Evolutionary conservation across 2,329 filamentous ascomycete genomes (phyloP), one percentile per base, ranked within the genome.

Genomic region (Penicillium fuscoglaucum): DNA sequence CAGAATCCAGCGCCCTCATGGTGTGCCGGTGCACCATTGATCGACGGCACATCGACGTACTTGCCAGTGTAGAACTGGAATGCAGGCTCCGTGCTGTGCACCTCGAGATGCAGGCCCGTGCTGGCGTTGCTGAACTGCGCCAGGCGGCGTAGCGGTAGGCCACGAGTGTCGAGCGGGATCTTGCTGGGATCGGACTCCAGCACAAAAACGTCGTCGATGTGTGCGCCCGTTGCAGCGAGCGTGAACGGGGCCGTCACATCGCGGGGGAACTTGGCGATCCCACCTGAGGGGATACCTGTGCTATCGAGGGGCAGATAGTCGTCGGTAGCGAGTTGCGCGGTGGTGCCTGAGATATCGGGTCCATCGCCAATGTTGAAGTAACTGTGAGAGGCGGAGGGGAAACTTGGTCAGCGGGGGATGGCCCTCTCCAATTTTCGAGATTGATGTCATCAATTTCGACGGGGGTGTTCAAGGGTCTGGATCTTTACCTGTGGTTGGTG

Each of bases 1-100:
- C 92, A 96, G 79, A 98, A 96, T 0, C 90, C 93, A 45, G 87
- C 86, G 49, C 91, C 84, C 4, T 85, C 71, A 0, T 83, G 84
- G 49, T 90, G 84, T 1, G 88, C 87, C 0, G 88, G 85, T 29
- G 84, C 75, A 2, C 79, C 81, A 33, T 78, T 81, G 24, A 81
- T 79, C 58, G 76, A 88, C 0, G 90, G 88, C 13, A 96, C 88
- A 67, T 95, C 80, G 64, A 96, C 92, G 70, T 87, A 88, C 71
- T 90, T 88, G 64, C 93, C 95, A 0, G 92, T 96, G 78, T 98
- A 98, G 79, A 97, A 96, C 76, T 98, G 93, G 82, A 97, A 98
- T 0, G 91, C 90, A 0, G 95, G 95, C 80, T 98, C 93, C 0
- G 93, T 98, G 79, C 90, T 95, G 69, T 87, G 81, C 6, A 96